Evolutionary conservation across 1,284 basidiomycete genomes (phyloP), one percentile per base, ranked within the genome.

Genomic region (Rhodofomes roseus): DNA sequence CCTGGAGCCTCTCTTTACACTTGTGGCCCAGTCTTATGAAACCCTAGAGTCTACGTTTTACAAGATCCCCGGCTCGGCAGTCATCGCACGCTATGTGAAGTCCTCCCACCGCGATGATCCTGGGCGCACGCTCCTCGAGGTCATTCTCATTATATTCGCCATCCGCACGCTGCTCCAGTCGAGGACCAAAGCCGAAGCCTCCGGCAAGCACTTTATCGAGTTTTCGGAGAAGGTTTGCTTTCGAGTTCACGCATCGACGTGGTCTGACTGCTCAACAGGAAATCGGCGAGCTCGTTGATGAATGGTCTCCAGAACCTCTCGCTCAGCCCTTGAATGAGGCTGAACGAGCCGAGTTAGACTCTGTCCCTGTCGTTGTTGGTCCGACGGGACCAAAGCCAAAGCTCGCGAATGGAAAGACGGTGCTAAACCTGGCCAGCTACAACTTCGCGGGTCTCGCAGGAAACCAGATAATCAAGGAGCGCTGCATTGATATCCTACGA

Each of bases 221-320:
- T 90, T 98, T 60, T 86, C 81, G 52, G 91, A 95, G 67, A 95
- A 96, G 84, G 95, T 95, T 64, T 43, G 80, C 50, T 43, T 12
- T 2, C 53, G 7, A 40, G 23, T 11, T 27, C 9, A 36, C 12
- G 48, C 56, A 58, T 52, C 22, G 29, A n/a, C 54, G 14, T 9
- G 44, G 4, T 41, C 18, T 37, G 40, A 12, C 40, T 39, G 55
- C 59, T 37, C 55, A 40, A n/a, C 68, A 97, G 93, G 97, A 99
- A 87, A 89, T 98, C 60, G 90, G 98, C 71, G 96, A 99, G 68
- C 84, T 99, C 40, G 93, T 99, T 1, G 89, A 93, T 60, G 97
- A 99, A 72, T 99, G 96, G 93, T 81, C 81, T 11, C 97, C 97
- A 0, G 93, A 96, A 64, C 89, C 93, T 14, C 82, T 99, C 3